Evolutionary conservation across 306 rosid species (phyloP).

Genomic region (Corylus americana): DNA sequence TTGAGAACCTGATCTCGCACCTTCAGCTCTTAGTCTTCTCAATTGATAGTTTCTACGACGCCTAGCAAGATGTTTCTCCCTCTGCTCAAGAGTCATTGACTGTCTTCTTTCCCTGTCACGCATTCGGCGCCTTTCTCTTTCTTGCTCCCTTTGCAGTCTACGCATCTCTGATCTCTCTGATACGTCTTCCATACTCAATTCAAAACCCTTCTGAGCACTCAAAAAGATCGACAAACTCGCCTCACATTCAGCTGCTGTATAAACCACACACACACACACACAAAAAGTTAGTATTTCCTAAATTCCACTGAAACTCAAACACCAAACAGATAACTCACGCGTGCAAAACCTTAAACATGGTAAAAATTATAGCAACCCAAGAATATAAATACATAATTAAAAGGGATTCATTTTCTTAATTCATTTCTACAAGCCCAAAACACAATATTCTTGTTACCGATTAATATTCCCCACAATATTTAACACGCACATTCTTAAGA

Average conservation of each 20-base stretch:
- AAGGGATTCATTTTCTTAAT: not conserved
- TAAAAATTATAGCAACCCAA: not conserved
- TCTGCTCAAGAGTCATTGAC: slow-evolving; percentile 80
- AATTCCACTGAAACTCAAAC: not conserved
- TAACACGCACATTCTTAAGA: not conserved
- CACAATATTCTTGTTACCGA: not conserved
- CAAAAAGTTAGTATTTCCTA: not conserved
- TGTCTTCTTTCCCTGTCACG: slow-evolving; percentile 79
- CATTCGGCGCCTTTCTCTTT: slow-evolving; percentile 71
- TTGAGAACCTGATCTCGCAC: slow-evolving; percentile 24
- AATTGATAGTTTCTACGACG: slow-evolving; percentile 83
- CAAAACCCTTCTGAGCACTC: slow-evolving; percentile 2
- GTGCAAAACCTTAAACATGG: not conserved
- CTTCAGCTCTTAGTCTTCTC: slow-evolving; percentile 64
- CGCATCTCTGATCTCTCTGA: slow-evolving; percentile 40
- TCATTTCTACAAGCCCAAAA: not conserved
- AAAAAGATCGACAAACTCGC: slow-evolving; percentile 6
- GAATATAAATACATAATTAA: not conserved
- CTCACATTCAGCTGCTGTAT: not conserved
- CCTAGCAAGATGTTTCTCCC: slow-evolving; percentile 79
- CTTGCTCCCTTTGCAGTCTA: slow-evolving; percentile 63
- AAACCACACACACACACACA: not conserved
- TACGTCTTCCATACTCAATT: slow-evolving; percentile 45
- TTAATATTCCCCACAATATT: not conserved
- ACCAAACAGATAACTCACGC: not conserved